Percentiles rank a stretch among this genome's conserved stretches.
Conservation (phyloP, 192 early-diverging fungal species). For the Entomortierella parvispora region DNA sequence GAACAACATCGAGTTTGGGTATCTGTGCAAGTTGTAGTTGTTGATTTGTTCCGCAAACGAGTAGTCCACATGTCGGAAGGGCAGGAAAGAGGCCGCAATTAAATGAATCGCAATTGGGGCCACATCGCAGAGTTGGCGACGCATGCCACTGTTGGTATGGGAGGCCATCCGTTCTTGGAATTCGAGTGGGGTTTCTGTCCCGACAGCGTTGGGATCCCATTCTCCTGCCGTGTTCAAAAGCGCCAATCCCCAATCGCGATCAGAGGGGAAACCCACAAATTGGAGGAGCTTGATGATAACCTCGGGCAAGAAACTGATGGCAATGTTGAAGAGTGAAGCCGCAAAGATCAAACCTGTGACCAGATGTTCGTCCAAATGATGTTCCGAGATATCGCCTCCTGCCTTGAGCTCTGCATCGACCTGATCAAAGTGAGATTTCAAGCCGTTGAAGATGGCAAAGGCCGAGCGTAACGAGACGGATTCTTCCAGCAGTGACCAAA, state of each 20-base stretch:
- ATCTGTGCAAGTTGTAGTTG: slow-evolving; percentile 57
- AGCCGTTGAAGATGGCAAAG: slow-evolving; percentile 70
- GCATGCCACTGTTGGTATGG: slow-evolving; percentile 64
- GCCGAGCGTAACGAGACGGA: slow-evolving; percentile 75
- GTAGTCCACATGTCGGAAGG: slow-evolving; percentile 73
- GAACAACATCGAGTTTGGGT: slow-evolving; percentile 77
- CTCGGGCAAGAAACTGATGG: slow-evolving; percentile 81
- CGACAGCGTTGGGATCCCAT: slow-evolving; percentile 60
- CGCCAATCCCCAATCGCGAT: slow-evolving; percentile 78
- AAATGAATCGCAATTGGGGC: slow-evolving; percentile 76
- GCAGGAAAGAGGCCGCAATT: slow-evolving; percentile 74
- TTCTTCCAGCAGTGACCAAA: slow-evolving; percentile 80
- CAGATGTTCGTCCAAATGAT: slow-evolving; percentile 81
- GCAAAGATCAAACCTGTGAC: slow-evolving; percentile 81
- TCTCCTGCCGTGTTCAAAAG: slow-evolving; percentile 75
- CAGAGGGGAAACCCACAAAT: slow-evolving; percentile 82
- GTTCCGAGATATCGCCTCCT: slow-evolving; percentile 55
- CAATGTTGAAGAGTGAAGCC: slow-evolving; percentile 80
- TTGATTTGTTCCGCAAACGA: slow-evolving; percentile 71
- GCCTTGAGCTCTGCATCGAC: slow-evolving; percentile 60
- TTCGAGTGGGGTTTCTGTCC: slow-evolving; percentile 28
- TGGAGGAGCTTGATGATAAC: slow-evolving; percentile 79
- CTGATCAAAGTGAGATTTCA: slow-evolving; percentile 57
- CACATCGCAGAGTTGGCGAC: slow-evolving; percentile 81
- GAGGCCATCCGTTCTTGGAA: slow-evolving; percentile 42